Evolutionary conservation across 2,329 filamentous ascomycete species (phyloP), one percentile per base, ranked within the genome.

Genomic region (Hypoxylon sp.): DNA sequence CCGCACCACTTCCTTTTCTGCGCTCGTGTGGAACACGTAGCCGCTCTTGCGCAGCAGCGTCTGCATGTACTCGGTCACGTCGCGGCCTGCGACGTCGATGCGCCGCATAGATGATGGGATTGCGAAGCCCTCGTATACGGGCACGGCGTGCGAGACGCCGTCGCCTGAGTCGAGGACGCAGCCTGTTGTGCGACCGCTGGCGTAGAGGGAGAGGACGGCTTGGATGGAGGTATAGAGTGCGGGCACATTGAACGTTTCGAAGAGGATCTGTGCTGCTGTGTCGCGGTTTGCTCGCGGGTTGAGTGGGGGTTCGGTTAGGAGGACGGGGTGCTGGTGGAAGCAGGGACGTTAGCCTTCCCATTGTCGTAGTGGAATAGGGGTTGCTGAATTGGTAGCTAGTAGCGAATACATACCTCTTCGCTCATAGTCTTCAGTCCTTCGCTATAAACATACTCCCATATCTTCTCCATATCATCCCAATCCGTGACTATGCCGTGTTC

Each of bases 381-480:
- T 6, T 21, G 3, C 1, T 10, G n/a, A n/a, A n/a, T n/a, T n/a
- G n/a, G 11, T 37, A 48, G 44, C 4, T 48, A 13, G 4, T 4
- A 19, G 10, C n/a, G 19, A 17, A 63, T 63, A 73, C 83, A 79
- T 81, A 94, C 92, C 87, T 99, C 96, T 87, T 99, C 96, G 81
- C 94, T 98, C 78, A 98, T 86, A 54, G 95, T 97, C 85, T 98
- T 98, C 76, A 99, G 81, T 71, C 97, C 96, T 78, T 98, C 95
- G 64, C 93, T 93, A 80, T 98, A 99, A 58, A 99, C 94, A 78
- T 97, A 96, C 76, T 97, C 93, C 96, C 96, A 99, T 82, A 99
- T 99, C 83, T 93, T 91, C 85, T 99, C 96, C 96, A 99, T 99
- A 79, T 99, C 96, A 79, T 98, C 96, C 96, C 96, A 99, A 81